phyloP scores from a whole-genome alignment of 2,329 filamentous ascomycete species.

The Aspergillus pseudoglaucus region DNA sequence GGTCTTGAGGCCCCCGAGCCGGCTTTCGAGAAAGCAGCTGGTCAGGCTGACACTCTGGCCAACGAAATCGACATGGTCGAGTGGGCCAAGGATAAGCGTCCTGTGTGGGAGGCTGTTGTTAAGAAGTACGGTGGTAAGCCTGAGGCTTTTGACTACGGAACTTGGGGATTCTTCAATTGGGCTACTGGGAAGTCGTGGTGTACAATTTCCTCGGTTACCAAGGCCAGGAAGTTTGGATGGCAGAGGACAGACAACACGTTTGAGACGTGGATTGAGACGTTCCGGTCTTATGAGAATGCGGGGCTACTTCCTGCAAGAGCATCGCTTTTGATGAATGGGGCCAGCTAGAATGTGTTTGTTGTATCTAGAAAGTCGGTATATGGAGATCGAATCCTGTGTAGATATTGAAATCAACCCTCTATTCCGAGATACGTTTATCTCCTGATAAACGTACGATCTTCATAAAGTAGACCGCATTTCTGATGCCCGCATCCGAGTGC shows the following conservation, averaged over 20 bases:
- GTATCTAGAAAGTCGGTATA: too few relatives aligned
- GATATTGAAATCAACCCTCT: too few relatives aligned
- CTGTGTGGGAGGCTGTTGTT: conserved; percentile 14
- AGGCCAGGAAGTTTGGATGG: conserved; percentile 19
- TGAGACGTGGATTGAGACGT: conserved; percentile 19
- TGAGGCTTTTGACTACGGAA: conserved; percentile 20
- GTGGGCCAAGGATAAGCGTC: conserved; percentile 19
- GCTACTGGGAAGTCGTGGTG: conserved; percentile 15
- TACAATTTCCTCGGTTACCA: conserved; percentile 15
- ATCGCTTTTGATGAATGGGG: not conserved
- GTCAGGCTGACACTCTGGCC: conserved; percentile 6
- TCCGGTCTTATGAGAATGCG: conserved; percentile 16
- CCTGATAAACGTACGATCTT: too few relatives aligned
- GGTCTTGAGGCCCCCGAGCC: conserved; percentile 16
- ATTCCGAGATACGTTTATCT: too few relatives aligned
- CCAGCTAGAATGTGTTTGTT: too few relatives aligned
- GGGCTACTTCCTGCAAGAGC: conserved; percentile 11
- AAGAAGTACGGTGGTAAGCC: conserved; percentile 15
- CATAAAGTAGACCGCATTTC: too few relatives aligned
- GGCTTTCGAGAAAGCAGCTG: conserved; percentile 8
- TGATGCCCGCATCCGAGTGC: too few relatives aligned
- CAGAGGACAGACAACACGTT: conserved; percentile 11
- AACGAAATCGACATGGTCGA: conserved; percentile 17
- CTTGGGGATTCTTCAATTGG: conserved; percentile 21
- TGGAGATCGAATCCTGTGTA: too few relatives aligned